Percentiles rank a stretch among this genome's conserved stretches.
phyloP scores from a whole-genome alignment of 805 yeast genomes.

The Ogataea kodamae region DNA sequence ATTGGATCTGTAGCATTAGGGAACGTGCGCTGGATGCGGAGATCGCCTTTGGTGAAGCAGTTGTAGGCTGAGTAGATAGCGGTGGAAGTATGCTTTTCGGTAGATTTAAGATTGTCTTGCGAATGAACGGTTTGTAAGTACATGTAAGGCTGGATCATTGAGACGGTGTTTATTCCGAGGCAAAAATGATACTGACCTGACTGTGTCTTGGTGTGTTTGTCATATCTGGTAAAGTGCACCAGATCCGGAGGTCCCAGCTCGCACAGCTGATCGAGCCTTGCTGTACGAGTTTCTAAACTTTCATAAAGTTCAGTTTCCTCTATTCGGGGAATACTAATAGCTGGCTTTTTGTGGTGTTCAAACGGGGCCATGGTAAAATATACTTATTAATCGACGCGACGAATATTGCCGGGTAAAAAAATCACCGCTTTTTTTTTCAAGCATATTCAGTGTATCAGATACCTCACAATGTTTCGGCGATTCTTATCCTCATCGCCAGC shows the following conservation, averaged over 20 bases:
- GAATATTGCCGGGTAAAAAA: constrained; percentile 8
- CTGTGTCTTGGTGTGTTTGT: constrained; percentile 43
- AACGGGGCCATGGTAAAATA: constrained; percentile 2
- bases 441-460: constrained; percentile 4
- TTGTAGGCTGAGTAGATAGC: constrained; percentile 70
- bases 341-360: constrained; percentile 16
- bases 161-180: constrained; percentile 51
- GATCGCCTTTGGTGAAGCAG: constrained; percentile 67
- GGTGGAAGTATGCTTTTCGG: constrained; percentile 31
- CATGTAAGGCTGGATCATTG: constrained; percentile 53
- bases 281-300: constrained; percentile 49
- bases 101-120: constrained; percentile 31
- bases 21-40: constrained; percentile 60
- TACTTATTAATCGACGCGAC: constrained; percentile 10
- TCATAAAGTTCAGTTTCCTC: constrained; percentile 49
- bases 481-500: constrained; percentile 13
- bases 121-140: constrained; percentile 45
- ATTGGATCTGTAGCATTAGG: constrained; percentile 43
- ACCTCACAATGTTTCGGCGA: constrained; percentile 9
- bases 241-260: constrained; percentile 79
- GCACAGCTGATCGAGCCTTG: constrained; percentile 37
- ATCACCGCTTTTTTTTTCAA: constrained; percentile 1
- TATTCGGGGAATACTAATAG: constrained; percentile 32
- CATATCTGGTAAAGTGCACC: constrained; percentile 47
- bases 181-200: constrained; percentile 53